Base-by-base conservation (phyloP, 257 asterid genomes). In the Ajuga chamaepitys region DNA sequence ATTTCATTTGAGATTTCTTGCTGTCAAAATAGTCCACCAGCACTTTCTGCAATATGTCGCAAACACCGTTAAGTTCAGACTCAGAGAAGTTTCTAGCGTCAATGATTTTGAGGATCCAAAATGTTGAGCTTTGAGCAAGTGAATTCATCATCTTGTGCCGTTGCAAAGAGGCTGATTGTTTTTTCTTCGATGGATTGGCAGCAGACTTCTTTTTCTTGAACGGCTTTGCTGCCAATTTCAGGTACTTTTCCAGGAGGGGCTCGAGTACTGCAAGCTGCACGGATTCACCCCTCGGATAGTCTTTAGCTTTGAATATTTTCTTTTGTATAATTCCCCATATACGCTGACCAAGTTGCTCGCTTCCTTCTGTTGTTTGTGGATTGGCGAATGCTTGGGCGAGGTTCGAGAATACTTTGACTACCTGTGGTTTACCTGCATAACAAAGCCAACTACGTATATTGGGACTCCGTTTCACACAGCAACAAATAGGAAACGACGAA, bases 301-400 rank as follows among this genome's bases (percentile, higher is more conserved):
- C 98, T 83, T 85, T 94, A 3, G 97, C 95, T 80, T 94, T 94
- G 40, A 90, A 87, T 66, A 94, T 86, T 68, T 88, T 90, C 86
- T 88, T 94, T 70, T 88, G 96, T 72, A 94, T 68, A 61, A 94
- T 86, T 28, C 98, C 98, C 95, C 88, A 94, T 55, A 94, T 83
- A 25, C 98, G 93, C 79, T 94, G 95, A 56, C 91, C 86, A 54
- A 94, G 96, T 80, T 94, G 99, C 81, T 86, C 96, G 6, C 91
- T 94, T 65, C 97, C 97, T 78, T 94, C 96, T 3, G 95, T 75
- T 20, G 95, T 85, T 48, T 82, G 85, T 56, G 97, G 96, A 68
- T 86, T 90, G 56, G 78, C 79, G 65, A 74, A 86, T 45, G 95
- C 98, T 58, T 88, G 98, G 67, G 89, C 84, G 28, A 94, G 81